Percentiles rank a stretch among this genome's conserved stretches.
phyloP scores from a whole-genome alignment of 208 protist genomes.

The Balamuthia mandrillaris region DNA sequence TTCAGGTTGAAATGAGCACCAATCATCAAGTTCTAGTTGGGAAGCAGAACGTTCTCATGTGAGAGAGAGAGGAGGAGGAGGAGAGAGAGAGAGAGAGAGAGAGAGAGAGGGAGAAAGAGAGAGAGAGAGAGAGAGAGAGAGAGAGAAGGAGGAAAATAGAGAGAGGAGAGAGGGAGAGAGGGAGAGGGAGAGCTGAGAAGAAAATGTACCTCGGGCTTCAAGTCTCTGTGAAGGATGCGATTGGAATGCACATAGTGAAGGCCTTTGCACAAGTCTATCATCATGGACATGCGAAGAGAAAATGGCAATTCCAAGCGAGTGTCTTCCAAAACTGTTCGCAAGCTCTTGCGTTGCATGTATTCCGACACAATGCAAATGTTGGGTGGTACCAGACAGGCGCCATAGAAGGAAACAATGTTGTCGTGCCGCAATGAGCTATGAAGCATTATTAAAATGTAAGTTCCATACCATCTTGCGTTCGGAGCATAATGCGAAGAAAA shows the following conservation, averaged over 20 bases:
- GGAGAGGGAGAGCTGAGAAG: too few species aligned
- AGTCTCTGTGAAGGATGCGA: constrained; percentile 22
- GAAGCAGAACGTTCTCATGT: not conserved
- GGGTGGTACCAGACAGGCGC: not conserved
- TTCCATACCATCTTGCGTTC: too few species aligned
- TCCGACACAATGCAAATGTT: constrained; percentile 32
- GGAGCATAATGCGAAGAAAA: too few species aligned
- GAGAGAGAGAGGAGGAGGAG: not conserved
- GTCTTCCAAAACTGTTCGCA: constrained; percentile 32
- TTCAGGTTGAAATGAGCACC: constrained; percentile 15
- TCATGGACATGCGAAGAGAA: not conserved
- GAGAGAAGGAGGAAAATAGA: too few species aligned
- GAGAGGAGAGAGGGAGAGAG: too few species aligned
- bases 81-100: not conserved
- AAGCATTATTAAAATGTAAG: too few species aligned
- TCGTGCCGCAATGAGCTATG: constrained; percentile 15
- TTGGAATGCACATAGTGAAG: not conserved
- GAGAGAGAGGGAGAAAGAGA: too few species aligned
- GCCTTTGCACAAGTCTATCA: constrained; percentile 28
- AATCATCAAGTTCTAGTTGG: constrained; percentile 11
- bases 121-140: too few species aligned
- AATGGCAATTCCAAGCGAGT: not conserved
- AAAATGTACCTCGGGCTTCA: constrained; percentile 9
- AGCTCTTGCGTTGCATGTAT: constrained; percentile 30
- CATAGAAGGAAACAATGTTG: constrained; percentile 31